Evolutionary conservation across 805 yeast genomes (phyloP).

Genomic region (Starmerella apicola): DNA sequence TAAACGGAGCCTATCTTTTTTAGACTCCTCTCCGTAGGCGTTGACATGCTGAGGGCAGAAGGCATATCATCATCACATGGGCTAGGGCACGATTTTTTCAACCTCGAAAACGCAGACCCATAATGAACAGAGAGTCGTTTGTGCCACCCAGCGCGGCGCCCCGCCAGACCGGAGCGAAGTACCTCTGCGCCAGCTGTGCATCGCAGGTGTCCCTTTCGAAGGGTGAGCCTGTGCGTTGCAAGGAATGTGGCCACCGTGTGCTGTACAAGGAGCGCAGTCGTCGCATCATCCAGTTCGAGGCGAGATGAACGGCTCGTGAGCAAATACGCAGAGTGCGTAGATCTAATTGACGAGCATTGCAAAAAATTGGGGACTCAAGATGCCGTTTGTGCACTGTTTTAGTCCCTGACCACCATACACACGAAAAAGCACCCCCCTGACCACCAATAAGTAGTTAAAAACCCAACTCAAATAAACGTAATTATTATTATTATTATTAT

Average conservation of each 20-base stretch:
- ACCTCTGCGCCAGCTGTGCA: slow-evolving; percentile 95
- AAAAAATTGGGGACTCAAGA: background rate
- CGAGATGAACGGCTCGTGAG: slow-evolving; percentile 35
- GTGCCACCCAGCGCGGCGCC: slow-evolving; percentile 40
- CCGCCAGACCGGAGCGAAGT: slow-evolving; percentile 74
- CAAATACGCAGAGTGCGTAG: background rate
- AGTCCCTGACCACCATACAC: background rate
- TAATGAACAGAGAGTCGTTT: slow-evolving; percentile 27
- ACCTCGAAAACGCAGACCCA: background rate
- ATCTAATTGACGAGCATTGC: no score
- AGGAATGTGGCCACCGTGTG: slow-evolving; percentile 97
- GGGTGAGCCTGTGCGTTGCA: slow-evolving; percentile 95
- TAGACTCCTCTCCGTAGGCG: no score
- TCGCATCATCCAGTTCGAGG: slow-evolving; percentile 83
- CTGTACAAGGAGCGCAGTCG: slow-evolving; percentile 93
- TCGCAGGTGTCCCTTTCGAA: slow-evolving; percentile 74
- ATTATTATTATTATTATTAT: no score
- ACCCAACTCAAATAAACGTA: no score
- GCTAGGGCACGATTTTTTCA: background rate
- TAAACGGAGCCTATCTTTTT: no score
- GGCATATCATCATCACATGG: no score
- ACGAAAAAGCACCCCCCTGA: background rate
- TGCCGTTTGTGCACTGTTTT: background rate
- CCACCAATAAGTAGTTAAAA: background rate
- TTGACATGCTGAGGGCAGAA: no score